Percentiles rank a stretch among this genome's conserved stretches.
phyloP scores from a whole-genome alignment of 192 early-diverging fungal species.

The Gigaspora rosea region DNA sequence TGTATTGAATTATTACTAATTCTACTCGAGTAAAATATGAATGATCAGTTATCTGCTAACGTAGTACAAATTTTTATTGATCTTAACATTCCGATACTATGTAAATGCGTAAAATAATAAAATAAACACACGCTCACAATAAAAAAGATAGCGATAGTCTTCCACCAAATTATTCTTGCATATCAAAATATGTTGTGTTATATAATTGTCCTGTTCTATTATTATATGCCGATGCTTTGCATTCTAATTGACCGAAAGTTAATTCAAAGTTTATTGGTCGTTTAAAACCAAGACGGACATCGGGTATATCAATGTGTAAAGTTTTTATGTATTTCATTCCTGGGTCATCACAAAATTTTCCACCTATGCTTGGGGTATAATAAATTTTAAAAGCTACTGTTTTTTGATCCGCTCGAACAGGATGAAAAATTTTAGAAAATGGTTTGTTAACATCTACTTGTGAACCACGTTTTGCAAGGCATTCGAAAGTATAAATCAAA shows the following conservation, averaged over 20 bases:
- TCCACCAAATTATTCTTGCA: background rate
- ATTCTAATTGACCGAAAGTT: constrained; percentile 18
- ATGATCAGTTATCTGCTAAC: too few relatives aligned
- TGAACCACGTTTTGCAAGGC: background rate
- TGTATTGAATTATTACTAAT: too few relatives aligned
- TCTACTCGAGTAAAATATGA: too few relatives aligned
- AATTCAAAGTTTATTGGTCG: constrained; percentile 23
- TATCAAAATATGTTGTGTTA: background rate
- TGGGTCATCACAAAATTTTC: constrained; percentile 14
- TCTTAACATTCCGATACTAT: too few relatives aligned
- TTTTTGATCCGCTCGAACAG: constrained; percentile 1
- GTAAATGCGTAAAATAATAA: too few relatives aligned
- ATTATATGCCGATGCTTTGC: constrained; percentile 17
- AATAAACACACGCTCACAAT: too few relatives aligned
- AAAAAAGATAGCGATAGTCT: too few relatives aligned
- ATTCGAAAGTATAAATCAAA: constrained; percentile 3
- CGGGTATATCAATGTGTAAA: constrained; percentile 10
- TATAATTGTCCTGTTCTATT: constrained; percentile 1
- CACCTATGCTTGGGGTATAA: background rate
- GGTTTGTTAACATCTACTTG: constrained; percentile 7
- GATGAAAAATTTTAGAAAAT: constrained; percentile 1
- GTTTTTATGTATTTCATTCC: constrained; percentile 19
- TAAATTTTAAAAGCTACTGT: constrained; percentile 11
- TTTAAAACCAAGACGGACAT: background rate
- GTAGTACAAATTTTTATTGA: too few relatives aligned